Evolutionary conservation across 305 asterid genomes (phyloP).

Genomic region (Plantago lanceolata): DNA sequence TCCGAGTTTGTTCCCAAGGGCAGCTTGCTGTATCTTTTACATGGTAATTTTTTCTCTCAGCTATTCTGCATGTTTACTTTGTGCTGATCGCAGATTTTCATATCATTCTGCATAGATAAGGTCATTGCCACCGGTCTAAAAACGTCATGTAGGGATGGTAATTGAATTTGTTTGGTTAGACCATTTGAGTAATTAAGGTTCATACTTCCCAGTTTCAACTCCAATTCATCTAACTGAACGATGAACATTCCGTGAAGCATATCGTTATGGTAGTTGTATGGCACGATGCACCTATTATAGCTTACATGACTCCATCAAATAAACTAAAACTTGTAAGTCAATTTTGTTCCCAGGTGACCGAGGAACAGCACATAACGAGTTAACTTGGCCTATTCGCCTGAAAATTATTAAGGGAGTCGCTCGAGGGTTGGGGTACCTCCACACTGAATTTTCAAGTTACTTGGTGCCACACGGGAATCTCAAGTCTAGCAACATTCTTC

Average conservation of each 20-base stretch:
- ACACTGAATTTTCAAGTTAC: slow-evolving; percentile 47
- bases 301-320: neutral
- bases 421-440: slow-evolving; percentile 76
- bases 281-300: too few relatives aligned
- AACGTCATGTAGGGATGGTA: too few relatives aligned
- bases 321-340: neutral
- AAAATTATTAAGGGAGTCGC: slow-evolving; percentile 70
- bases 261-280: too few relatives aligned
- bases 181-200: too few relatives aligned
- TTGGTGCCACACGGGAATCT: slow-evolving; percentile 85
- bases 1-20: slow-evolving; percentile 62
- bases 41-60: slow-evolving; percentile 40
- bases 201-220: too few relatives aligned
- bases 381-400: slow-evolving; percentile 59
- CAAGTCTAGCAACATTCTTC: slow-evolving; percentile 79
- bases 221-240: too few relatives aligned
- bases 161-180: too few relatives aligned
- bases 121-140: too few relatives aligned
- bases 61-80: neutral
- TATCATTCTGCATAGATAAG: too few relatives aligned
- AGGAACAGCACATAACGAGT: slow-evolving; percentile 48
- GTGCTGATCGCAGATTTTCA: too few relatives aligned
- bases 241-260: too few relatives aligned
- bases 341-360: slow-evolving; percentile 54
- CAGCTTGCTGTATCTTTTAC: slow-evolving; percentile 64